Conservation (phyloP, 2,329 filamentous ascomycete species). For the Gnomoniopsis smithogilvyi region DNA sequence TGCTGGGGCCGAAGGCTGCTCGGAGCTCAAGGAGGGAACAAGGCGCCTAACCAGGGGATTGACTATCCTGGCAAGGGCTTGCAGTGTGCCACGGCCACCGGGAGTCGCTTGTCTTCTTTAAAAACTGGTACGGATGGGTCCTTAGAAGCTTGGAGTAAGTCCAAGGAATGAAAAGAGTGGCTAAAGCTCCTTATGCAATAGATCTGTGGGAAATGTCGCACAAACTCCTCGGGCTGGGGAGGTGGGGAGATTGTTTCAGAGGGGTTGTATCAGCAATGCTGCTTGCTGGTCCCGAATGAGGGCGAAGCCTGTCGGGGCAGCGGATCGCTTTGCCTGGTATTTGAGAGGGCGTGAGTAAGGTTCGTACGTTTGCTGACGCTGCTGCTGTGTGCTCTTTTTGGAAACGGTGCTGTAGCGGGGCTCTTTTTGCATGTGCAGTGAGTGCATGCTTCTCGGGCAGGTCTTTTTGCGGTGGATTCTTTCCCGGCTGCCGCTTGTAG, state of each 20-base stretch:
- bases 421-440: not conserved
- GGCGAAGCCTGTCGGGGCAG: constrained; percentile 22
- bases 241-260: constrained; percentile 30
- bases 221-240: constrained; percentile 21
- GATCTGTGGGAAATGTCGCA: constrained; percentile 17
- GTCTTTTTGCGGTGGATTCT: not conserved
- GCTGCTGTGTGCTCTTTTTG: not conserved
- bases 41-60: constrained; percentile 9
- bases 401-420: not conserved
- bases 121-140: not conserved
- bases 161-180: not conserved
- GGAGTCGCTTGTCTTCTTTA: not conserved
- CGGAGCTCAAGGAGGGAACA: constrained; percentile 9
- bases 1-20: constrained; percentile 10
- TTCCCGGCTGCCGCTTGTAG: not conserved
- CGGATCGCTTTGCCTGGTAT: not conserved
- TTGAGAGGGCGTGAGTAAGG: constrained; percentile 1
- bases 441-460: not conserved
- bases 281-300: constrained; percentile 18
- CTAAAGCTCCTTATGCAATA: not conserved
- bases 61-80: constrained; percentile 4
- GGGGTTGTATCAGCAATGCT: constrained; percentile 32
- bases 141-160: not conserved
- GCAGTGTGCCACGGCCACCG: constrained; percentile 5
- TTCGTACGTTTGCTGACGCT: constrained; percentile 5